These are phyloP conservation scores for Colletotrichum brevisporum DNA, from an alignment of 2,329 filamentous ascomycete species.

Conservation along the genomic window DNA sequence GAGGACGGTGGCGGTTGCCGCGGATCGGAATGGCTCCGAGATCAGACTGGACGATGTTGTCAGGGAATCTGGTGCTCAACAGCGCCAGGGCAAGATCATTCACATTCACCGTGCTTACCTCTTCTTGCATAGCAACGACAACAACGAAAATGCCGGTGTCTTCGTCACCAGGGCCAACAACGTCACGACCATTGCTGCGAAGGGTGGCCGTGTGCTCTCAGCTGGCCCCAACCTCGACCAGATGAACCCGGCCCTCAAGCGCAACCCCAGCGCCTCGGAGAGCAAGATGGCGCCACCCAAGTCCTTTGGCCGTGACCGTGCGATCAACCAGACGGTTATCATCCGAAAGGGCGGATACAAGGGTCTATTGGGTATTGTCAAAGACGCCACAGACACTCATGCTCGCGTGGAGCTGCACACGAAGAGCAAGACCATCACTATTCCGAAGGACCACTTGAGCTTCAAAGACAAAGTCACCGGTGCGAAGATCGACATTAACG, in stretches of 20 bases:
- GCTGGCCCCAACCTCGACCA: constrained; percentile 84
- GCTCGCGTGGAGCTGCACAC: constrained; percentile 95
- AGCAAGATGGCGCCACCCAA: constrained; percentile 78
- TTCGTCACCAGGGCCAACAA: constrained; percentile 90
- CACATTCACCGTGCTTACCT: constrained; percentile 95
- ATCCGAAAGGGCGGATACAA: constrained; percentile 92
- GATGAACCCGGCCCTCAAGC: constrained; percentile 92
- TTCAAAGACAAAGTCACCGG: constrained; percentile 90
- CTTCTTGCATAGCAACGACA: constrained; percentile 88
- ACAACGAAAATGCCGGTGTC: constrained; percentile 88
- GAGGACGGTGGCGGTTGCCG: constrained; percentile 88
- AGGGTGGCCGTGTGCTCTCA: constrained; percentile 81
- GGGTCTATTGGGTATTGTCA: constrained; percentile 93
- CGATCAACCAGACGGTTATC: constrained; percentile 92
- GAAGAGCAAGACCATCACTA: constrained; percentile 90
- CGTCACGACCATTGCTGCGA: constrained; percentile 92
- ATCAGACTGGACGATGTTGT: constrained; percentile 93
- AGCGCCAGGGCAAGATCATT: constrained; percentile 88
- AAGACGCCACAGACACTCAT: constrained; percentile 88
- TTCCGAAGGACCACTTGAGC: constrained; percentile 84
- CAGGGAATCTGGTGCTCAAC: constrained; percentile 89
- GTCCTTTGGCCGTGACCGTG: constrained; percentile 81
- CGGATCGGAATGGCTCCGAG: constrained; percentile 93
- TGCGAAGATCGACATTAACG: constrained; percentile 79
- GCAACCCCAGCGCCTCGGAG: constrained; percentile 70